Conservation (phyloP, 2,329 filamentous ascomycete species). For the Nigrospora sphaerica region DNA sequence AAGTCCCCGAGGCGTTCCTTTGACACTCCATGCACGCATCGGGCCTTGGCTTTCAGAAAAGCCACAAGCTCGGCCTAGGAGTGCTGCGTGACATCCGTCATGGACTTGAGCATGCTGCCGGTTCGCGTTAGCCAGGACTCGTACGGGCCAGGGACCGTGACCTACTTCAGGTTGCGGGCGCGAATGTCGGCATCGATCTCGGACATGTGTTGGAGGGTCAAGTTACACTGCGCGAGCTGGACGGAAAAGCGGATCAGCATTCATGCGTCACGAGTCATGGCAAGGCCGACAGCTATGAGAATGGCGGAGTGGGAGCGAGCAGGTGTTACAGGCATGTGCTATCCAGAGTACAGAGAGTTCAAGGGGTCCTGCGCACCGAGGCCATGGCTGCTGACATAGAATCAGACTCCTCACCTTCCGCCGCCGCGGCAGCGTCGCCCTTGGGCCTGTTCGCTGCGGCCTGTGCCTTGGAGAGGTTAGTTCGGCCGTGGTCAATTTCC, state of each 20-base stretch:
- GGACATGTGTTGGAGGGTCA: slow-evolving; percentile 41
- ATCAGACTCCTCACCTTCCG: slow-evolving; percentile 56
- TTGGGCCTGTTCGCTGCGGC: slow-evolving; percentile 27
- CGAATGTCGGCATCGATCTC: slow-evolving; percentile 50
- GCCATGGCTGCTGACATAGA: slow-evolving; percentile 59
- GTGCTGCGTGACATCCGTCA: slow-evolving; percentile 17
- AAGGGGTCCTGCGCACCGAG: slow-evolving; percentile 54
- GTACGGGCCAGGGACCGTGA: not conserved
- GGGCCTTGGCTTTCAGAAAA: too few species aligned
- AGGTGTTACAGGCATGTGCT: slow-evolving; percentile 4
- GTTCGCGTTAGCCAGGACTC: not conserved
- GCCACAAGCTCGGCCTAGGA: slow-evolving; percentile 4
- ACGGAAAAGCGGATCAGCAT: not conserved
- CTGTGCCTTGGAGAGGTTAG: too few species aligned
- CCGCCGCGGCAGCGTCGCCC: slow-evolving; percentile 26
- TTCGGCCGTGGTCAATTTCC: too few species aligned
- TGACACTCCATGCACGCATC: too few species aligned
- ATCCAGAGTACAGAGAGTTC: slow-evolving; percentile 24
- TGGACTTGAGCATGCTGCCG: slow-evolving; percentile 26
- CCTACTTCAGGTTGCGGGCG: slow-evolving; percentile 41
- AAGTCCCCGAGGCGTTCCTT: too few species aligned
- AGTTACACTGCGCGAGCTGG: slow-evolving; percentile 36
- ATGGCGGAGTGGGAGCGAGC: slow-evolving; percentile 10
- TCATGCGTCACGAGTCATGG: not conserved
- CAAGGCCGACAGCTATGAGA: not conserved